phyloP scores from a whole-genome alignment of 495 filamentous ascomycete species.

The Podospora pseudoanserina region DNA sequence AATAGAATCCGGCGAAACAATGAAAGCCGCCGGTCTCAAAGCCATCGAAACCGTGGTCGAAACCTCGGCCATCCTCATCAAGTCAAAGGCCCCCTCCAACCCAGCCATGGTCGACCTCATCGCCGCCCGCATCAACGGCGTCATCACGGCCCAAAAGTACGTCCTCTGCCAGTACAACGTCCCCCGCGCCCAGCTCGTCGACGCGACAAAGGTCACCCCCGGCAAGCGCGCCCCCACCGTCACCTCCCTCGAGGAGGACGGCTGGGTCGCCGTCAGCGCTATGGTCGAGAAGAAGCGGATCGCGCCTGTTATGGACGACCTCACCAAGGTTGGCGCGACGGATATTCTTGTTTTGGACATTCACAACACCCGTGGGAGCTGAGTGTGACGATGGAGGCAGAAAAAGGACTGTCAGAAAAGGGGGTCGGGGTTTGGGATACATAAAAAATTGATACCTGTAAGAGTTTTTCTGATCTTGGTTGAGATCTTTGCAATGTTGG shows the following conservation, averaged over 20 bases:
- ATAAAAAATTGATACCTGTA: slow-evolving; percentile 2
- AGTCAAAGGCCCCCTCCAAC: slow-evolving; percentile 82
- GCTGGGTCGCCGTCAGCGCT: slow-evolving; percentile 87
- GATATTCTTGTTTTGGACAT: slow-evolving; percentile 89
- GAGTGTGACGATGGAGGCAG: background rate
- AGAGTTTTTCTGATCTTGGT: background rate
- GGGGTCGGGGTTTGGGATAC: background rate
- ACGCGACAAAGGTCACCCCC: slow-evolving; percentile 77
- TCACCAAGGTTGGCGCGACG: slow-evolving; percentile 72
- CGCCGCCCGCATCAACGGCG: slow-evolving; percentile 76
- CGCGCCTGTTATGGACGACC: slow-evolving; percentile 85
- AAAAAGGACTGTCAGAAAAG: background rate
- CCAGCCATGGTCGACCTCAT: slow-evolving; percentile 74
- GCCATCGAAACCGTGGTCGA: slow-evolving; percentile 90
- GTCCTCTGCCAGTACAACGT: slow-evolving; percentile 98
- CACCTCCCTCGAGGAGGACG: slow-evolving; percentile 77
- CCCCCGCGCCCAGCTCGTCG: slow-evolving; percentile 58
- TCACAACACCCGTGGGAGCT: slow-evolving; percentile 66
- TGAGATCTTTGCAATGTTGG: background rate
- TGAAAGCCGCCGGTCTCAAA: slow-evolving; percentile 95
- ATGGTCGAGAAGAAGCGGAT: slow-evolving; percentile 94
- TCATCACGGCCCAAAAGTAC: slow-evolving; percentile 93
- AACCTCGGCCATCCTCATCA: slow-evolving; percentile 84
- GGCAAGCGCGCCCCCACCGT: slow-evolving; percentile 93
- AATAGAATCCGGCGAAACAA: slow-evolving; percentile 89